Base-by-base conservation (phyloP, 768 basidiomycete genomes). In the Mycena epipterygia region DNA sequence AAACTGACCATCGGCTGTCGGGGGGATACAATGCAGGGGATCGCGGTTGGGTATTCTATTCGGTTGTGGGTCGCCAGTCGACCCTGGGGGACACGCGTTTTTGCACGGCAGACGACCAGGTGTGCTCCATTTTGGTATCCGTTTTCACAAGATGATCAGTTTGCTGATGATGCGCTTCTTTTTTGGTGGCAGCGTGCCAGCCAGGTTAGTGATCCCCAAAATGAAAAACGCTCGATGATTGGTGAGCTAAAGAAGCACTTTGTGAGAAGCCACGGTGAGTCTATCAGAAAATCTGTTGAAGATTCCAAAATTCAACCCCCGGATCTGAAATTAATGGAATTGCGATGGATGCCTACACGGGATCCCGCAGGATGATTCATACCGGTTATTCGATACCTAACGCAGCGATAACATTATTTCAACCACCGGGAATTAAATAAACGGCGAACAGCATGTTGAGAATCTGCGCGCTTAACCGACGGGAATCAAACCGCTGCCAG, bases 251-350 rank as follows among this genome's bases (percentile, higher is more conserved):
- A 70, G 68, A 70, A 70, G 60, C 61, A 35, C 13, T 30, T 39
- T 25, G 27, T 33, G 14, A 58, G 59, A 62, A 69, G 53, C 55
- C n/a, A 42, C 14, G 21, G 19, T 21, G 55, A 60, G 48, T 64
- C 56, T 37, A 70, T 70, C 69, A 70, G 69, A 70, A 70, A 70
- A 48, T 63, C 67, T 69, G 60, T 32, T 56, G 69, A 48, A 44
- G 42, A 32, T 42, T 23, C 35, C 55, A 49, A 27, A 53, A 8
- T 46, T 64, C 42, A 55, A 21, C 25, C 46, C 33, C 27, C 33
- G 58, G 60, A 37, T 39, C 52, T 35, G 57, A 30, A n/a, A 44
- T 51, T 33, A 37, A 51, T 32, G 51, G 46, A 41, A 58, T 27
- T 42, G 30, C 19, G 23, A 32, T 44, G 33, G 13, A 19, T 5